These are phyloP conservation scores for Chromera velia DNA, from an alignment of 73 alveolate species.

Conservation along the genomic window DNA sequence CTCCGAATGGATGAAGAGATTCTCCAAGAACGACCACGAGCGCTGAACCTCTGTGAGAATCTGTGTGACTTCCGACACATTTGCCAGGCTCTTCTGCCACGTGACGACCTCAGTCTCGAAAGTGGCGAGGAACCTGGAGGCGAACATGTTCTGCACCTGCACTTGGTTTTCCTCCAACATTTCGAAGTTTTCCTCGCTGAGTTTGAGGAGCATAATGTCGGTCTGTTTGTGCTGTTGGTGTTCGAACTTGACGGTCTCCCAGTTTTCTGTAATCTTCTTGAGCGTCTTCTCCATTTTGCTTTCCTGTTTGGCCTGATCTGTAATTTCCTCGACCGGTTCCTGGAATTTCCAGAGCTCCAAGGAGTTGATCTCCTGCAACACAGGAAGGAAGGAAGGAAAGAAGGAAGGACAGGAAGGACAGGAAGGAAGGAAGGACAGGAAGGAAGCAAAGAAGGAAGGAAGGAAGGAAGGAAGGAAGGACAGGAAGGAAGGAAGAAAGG, in stretches of 20 bases:
- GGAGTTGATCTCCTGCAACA: slow-evolving; percentile 53
- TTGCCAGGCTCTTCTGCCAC: slow-evolving; percentile 59
- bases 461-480: no score
- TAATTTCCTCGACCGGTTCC: slow-evolving; percentile 59
- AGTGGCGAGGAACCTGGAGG: slow-evolving; percentile 67
- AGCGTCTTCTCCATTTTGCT: slow-evolving; percentile 98
- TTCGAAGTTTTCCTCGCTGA: slow-evolving; percentile 97
- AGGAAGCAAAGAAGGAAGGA: no score
- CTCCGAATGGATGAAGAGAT: slow-evolving; percentile 96
- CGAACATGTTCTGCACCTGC: slow-evolving; percentile 68
- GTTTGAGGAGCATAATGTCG: slow-evolving; percentile 78
- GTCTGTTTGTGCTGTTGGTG: slow-evolving; percentile 73
- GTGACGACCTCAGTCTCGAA: slow-evolving; percentile 62
- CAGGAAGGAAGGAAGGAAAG: no score
- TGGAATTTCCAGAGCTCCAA: slow-evolving; percentile 51
- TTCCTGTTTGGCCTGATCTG: slow-evolving; percentile 96
- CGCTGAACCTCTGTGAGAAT: slow-evolving; percentile 93
- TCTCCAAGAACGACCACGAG: slow-evolving; percentile 90
- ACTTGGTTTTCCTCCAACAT: slow-evolving; percentile 92
- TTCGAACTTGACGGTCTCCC: slow-evolving; percentile 53
- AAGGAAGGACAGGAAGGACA: no score
- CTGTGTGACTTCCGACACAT: slow-evolving; percentile 76
- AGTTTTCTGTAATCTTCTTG: slow-evolving; percentile 82
- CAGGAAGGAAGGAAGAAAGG: no score
- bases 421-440: no score